Evolutionary conservation across 2,329 filamentous ascomycete genomes (phyloP), one percentile per base, ranked within the genome.

Genomic region (Neurospora sp.): DNA sequence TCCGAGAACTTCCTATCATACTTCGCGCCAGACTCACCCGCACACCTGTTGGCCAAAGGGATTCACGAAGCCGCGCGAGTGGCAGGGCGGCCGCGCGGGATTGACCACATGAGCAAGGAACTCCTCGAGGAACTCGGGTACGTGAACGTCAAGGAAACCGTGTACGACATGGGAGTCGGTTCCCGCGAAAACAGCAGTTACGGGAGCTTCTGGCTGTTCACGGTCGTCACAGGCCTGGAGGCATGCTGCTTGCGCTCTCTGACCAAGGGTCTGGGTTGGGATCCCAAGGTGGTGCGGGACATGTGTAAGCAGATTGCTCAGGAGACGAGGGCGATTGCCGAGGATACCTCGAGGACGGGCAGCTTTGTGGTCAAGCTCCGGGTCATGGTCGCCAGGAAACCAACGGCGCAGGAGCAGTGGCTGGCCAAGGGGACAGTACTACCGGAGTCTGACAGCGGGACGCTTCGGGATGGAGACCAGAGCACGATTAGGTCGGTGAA

Each of bases 141-240:
- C 69, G 82, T 83, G 38, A 84, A 87, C 66, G 81, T 87, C 15
- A 78, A 81, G 68, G 77, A 83, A 38, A 82, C 79, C 2, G 81
- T 85, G 69, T 82, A 84, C 72, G 79, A 80, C 15, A 82, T 87
- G 40, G 84, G 84, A 4, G 80, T 87, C 38, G 81, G 80, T 8
- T 72, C 82, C 68, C 79, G 77, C 33, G 77, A 78, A 46, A 81
- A 83, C 68, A 81, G 83, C 67, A 81, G 80, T 8, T 82, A 83
- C 3, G 84, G 85, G 52, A 85, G 85, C 72, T 82, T 87, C 67
- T 87, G 84, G 84, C 79, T 87, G 39, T 82, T 87, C 33, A 80
- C 82, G 2, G 81, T 83, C 70, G 77, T 87, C 39, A 84, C 86
- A 69, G 81, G 82, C 3, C 75, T 86, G 38, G 86, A 87, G 75